Evolutionary conservation across 768 basidiomycete species (phyloP).

Genomic region (Dentipellis sp.): DNA sequence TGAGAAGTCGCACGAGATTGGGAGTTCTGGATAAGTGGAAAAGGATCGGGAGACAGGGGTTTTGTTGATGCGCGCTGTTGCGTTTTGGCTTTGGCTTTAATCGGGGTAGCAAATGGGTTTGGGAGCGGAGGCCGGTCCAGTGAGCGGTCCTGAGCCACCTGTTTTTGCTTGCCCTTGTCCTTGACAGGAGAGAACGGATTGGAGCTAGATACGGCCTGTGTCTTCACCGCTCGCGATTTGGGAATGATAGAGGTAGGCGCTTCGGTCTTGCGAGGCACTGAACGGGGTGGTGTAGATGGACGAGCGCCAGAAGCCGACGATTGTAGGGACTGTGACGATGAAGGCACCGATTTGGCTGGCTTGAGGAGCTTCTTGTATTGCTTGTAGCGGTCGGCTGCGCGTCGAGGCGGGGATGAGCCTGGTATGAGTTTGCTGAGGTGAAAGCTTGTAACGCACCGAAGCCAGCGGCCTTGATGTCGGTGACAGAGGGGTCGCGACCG

Average conservation of each 20-base stretch:
- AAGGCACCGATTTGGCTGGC: constrained; percentile 16
- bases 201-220: constrained; percentile 43
- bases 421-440: constrained; percentile 3
- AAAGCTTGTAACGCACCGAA: constrained; percentile 42
- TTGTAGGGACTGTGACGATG: constrained; percentile 18
- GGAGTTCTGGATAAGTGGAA: constrained; percentile 25
- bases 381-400: constrained; percentile 71
- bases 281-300: constrained; percentile 26
- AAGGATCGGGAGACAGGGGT: constrained; percentile 31
- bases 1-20: constrained; percentile 8
- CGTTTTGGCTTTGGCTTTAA: constrained; percentile 23
- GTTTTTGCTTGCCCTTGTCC: constrained; percentile 44
- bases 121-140: constrained; percentile 17
- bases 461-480: constrained; percentile 58
- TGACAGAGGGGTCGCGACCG: constrained; percentile 50
- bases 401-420: constrained; percentile 11
- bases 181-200: constrained; percentile 81
- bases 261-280: constrained; percentile 19
- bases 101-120: constrained; percentile 40
- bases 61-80: constrained; percentile 16
- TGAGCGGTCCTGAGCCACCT: constrained; percentile 5
- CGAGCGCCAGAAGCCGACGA: constrained; percentile 14
- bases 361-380: constrained; percentile 72
- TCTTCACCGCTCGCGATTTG: constrained; percentile 41
- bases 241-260: constrained; percentile 31